Percentiles rank a stretch among this genome's conserved stretches.
These are phyloP conservation scores for Leccinum uliginosum DNA, from an alignment of 768 basidiomycete genomes.

Conservation along the genomic window DNA sequence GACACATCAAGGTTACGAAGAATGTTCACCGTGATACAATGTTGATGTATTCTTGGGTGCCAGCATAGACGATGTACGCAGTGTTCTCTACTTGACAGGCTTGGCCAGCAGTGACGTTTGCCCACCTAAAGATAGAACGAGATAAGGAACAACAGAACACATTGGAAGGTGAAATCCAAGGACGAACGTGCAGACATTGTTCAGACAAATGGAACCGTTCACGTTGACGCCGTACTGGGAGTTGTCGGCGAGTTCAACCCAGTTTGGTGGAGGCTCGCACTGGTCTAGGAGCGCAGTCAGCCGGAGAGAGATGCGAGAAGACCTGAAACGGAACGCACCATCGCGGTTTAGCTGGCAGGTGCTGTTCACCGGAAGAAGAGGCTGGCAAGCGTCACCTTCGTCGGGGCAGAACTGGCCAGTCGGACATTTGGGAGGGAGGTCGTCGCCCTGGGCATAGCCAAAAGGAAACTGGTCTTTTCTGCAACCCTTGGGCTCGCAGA, in stretches of 20 bases:
- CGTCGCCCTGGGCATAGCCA: constrained; percentile 45
- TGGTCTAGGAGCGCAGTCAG: constrained; percentile 50
- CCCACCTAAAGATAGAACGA: constrained; percentile 50
- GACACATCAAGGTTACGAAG: not conserved
- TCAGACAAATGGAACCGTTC: constrained; percentile 82
- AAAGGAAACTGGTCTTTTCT: constrained; percentile 76
- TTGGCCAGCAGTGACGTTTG: constrained; percentile 65
- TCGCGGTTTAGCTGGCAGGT: constrained; percentile 85
- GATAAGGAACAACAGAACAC: not conserved
- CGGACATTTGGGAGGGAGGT: constrained; percentile 59
- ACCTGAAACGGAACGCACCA: constrained; percentile 39
- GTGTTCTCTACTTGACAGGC: constrained; percentile 75
- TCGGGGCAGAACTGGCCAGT: constrained; percentile 76
- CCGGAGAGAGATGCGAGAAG: not conserved
- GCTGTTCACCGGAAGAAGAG: constrained; percentile 54
- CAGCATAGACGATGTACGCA: constrained; percentile 66
- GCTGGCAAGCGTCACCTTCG: constrained; percentile 68
- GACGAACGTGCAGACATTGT: constrained; percentile 76
- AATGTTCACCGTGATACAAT: constrained; percentile 68
- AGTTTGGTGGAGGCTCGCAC: constrained; percentile 68
- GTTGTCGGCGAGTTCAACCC: constrained; percentile 60
- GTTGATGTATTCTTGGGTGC: constrained; percentile 58
- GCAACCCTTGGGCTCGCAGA: constrained; percentile 64
- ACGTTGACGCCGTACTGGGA: constrained; percentile 66
- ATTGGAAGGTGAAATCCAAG: not conserved